Percentiles rank a stretch among this genome's conserved stretches.
These are phyloP conservation scores for Acanthamoeba polyphaga DNA, from an alignment of 208 protist genomes.

Conservation along the genomic window DNA sequence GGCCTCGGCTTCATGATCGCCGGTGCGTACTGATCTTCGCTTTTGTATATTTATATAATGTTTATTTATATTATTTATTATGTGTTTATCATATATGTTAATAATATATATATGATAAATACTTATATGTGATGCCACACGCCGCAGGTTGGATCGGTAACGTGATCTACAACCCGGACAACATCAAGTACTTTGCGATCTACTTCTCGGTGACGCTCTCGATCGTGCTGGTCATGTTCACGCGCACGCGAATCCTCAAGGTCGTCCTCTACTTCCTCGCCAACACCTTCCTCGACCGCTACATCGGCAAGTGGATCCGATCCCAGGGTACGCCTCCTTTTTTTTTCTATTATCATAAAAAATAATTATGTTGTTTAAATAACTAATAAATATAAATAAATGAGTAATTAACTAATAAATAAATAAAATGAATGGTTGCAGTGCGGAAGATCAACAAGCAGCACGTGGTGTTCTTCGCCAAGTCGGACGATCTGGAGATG, in stretches of 20 bases:
- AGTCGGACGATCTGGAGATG: constrained; percentile 85
- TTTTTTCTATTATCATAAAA: not conserved
- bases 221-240: constrained; percentile 89
- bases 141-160: constrained; percentile 85
- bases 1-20: constrained; percentile 51
- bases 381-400: too few species aligned
- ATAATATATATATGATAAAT: too few species aligned
- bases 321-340: constrained; percentile 19
- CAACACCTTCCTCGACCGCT: constrained; percentile 48
- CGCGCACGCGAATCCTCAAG: constrained; percentile 83
- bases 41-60: too few species aligned
- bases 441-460: constrained; percentile 88
- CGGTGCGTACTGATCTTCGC: too few species aligned
- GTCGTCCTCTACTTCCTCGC: constrained; percentile 82
- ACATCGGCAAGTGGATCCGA: constrained; percentile 67
- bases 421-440: not conserved
- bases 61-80: too few species aligned
- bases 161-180: constrained; percentile 84
- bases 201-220: constrained; percentile 87
- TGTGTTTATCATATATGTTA: too few species aligned
- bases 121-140: too few species aligned
- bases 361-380: too few species aligned
- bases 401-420: too few species aligned
- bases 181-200: constrained; percentile 88
- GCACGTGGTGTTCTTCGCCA: constrained; percentile 91